Evolutionary conservation across 2,329 filamentous ascomycete genomes (phyloP).

Genomic region (Colletotrichum sp.): DNA sequence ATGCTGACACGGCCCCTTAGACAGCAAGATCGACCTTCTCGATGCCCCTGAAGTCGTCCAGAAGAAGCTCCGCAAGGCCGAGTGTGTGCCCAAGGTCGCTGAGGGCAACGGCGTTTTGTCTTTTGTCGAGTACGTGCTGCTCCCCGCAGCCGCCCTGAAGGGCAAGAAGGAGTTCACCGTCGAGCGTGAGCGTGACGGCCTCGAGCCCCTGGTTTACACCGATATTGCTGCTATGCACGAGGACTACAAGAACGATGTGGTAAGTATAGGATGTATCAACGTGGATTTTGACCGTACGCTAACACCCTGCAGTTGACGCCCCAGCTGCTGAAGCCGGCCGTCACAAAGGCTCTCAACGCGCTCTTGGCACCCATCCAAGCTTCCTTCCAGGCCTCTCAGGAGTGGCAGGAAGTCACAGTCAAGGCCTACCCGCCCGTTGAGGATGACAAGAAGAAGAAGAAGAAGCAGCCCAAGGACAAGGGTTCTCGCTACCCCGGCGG

Average conservation of each 20-base stretch:
- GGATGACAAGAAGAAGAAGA: constrained; percentile 70
- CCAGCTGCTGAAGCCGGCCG: constrained; percentile 85
- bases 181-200: constrained; percentile 64
- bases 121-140: constrained; percentile 85
- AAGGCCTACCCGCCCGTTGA: constrained; percentile 79
- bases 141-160: constrained; percentile 75
- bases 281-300: neutral
- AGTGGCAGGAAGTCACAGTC: constrained; percentile 77
- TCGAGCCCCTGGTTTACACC: constrained; percentile 81
- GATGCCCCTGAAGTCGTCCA: constrained; percentile 75
- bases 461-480: constrained; percentile 79
- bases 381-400: constrained; percentile 71
- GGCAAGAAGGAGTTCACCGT: constrained; percentile 68
- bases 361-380: constrained; percentile 80
- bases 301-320: constrained; percentile 66
- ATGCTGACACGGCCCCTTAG: constrained; percentile 39
- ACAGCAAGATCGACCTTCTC: constrained; percentile 93
- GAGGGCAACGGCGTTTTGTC: constrained; percentile 88
- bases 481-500: constrained; percentile 67
- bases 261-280: neutral
- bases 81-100: constrained; percentile 74
- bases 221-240: constrained; percentile 75
- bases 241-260: constrained; percentile 79
- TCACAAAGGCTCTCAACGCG: constrained; percentile 73
- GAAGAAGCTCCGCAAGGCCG: constrained; percentile 87